A percentile compares a stretch with the other conserved stretches of the same genome.
Conservation (phyloP, 257 asterid species). For the Linderniella brevidens region DNA sequence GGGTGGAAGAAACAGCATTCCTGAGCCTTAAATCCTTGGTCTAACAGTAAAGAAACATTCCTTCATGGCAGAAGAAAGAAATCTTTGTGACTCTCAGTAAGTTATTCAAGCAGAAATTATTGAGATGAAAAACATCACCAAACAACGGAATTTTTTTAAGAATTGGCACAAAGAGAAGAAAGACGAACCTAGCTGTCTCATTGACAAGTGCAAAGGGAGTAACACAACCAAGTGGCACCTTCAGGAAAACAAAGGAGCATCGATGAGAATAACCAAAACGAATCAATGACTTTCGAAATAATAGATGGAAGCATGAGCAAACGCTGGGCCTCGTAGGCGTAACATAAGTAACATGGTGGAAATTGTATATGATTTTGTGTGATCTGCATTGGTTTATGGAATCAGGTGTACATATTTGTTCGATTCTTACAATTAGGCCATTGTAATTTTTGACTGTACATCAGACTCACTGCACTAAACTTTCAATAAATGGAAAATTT, state of each 20-base stretch:
- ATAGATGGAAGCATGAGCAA: background rate
- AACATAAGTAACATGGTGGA: too few relatives aligned
- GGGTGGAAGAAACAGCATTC: slow-evolving; percentile 85
- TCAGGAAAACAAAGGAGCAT: slow-evolving; percentile 14
- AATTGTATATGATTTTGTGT: too few relatives aligned
- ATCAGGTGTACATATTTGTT: too few relatives aligned
- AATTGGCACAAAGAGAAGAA: slow-evolving; percentile 3
- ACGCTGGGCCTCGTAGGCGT: too few relatives aligned
- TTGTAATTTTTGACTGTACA: too few relatives aligned
- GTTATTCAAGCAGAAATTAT: slow-evolving; percentile 4
- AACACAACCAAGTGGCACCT: slow-evolving; percentile 88
- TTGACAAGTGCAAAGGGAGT: slow-evolving; percentile 88
- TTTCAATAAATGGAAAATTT: too few relatives aligned
- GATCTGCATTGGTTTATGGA: too few relatives aligned
- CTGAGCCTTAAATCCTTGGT: slow-evolving; percentile 52
- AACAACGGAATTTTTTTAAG: background rate
- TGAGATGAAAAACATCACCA: background rate
- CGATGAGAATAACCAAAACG: slow-evolving; percentile 5
- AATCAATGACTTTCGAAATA: slow-evolving; percentile 4
- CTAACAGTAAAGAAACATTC: slow-evolving; percentile 72
- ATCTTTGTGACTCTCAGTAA: background rate
- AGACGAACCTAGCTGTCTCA: slow-evolving; percentile 63
- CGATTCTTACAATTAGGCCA: too few relatives aligned
- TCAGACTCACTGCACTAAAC: too few relatives aligned
- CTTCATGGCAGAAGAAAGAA: slow-evolving; percentile 25